Evolutionary conservation across 2,329 filamentous ascomycete species (phyloP), one percentile per base, ranked within the genome.

Genomic region (Calycina herbarum): DNA sequence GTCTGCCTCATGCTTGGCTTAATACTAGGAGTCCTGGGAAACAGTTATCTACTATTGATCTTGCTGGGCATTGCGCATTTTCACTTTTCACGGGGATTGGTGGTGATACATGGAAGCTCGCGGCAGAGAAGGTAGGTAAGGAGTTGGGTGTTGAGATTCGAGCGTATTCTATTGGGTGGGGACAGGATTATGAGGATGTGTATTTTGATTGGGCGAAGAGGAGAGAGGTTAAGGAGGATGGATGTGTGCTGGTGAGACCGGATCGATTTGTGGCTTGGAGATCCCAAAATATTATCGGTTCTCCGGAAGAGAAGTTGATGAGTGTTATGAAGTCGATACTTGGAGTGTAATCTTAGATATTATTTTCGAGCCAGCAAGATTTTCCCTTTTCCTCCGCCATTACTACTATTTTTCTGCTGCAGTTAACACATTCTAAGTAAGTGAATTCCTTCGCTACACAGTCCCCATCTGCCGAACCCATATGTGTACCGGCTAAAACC

Each of bases 1-100:
- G 86, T 1, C 75, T 89, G 27, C 87, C 88, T 5, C 87, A 90
- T 74, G 86, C 80, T 0, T 89, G 87, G 87, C 76, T 89, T 17
- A 84, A 86, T 75, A 79, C 79, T 24, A 70, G 77, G 6, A 70
- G 79, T 11, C 82, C 85, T 0, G 76, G 76, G 10, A 72, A 79
- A 62, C 76, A 77, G 15, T 76, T 85, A 20, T 88, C 85, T 0
- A 89, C 86, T 0, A 82, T 86, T 57, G 87, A 89, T 73, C 75
- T 89, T 1, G 84, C 84, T 0, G 86, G 86, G 0, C 79, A 87
- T 60, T 83, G 84, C 0, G 69, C 70, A 0, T 88, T 86, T 71
- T 77, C 74, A 13, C 71, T 86, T 1, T 72, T 86, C 7, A 84
- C 82, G 0, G 85, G 86, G 0, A 80, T 84, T n/a, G 85, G 85